Evolutionary conservation across 2,329 filamentous ascomycete genomes (phyloP).

Genomic region (Penicillium expansum): DNA sequence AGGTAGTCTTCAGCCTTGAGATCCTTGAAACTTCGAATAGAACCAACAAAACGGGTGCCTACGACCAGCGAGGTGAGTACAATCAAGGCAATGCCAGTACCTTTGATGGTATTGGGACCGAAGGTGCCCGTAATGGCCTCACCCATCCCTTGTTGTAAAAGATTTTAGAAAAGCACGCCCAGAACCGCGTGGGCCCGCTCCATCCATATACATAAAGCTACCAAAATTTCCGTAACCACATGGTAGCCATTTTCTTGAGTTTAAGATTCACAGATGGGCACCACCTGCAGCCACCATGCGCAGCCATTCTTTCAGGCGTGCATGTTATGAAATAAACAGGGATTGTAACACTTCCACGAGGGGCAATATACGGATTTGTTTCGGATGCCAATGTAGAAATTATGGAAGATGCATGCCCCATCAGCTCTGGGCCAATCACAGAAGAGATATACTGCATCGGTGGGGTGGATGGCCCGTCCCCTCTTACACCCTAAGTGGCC

Average conservation of each 20-base stretch:
- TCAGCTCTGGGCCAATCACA: background rate
- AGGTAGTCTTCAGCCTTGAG: conserved; percentile 29
- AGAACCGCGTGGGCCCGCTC: background rate
- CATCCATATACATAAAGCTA: background rate
- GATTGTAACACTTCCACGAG: no score
- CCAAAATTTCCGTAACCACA: background rate
- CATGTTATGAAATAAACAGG: no score
- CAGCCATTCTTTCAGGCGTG: background rate
- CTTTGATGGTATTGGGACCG: conserved; percentile 11
- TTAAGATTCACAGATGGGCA: background rate
- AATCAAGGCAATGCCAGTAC: conserved; percentile 20
- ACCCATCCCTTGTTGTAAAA: conserved; percentile 1
- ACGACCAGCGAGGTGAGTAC: conserved; percentile 19
- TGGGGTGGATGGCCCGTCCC: background rate
- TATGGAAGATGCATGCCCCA: background rate
- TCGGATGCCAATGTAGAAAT: background rate
- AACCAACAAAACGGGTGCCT: conserved; percentile 11
- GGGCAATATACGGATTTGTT: background rate
- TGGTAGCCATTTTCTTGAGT: background rate
- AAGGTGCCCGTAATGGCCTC: background rate
- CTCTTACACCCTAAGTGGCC: no score
- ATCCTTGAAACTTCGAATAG: conserved; percentile 16
- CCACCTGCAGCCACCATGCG: background rate
- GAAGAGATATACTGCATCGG: background rate
- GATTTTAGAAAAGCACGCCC: background rate